Evolutionary conservation across 768 basidiomycete genomes (phyloP).

Genomic region (Coprinellus micaceus): DNA sequence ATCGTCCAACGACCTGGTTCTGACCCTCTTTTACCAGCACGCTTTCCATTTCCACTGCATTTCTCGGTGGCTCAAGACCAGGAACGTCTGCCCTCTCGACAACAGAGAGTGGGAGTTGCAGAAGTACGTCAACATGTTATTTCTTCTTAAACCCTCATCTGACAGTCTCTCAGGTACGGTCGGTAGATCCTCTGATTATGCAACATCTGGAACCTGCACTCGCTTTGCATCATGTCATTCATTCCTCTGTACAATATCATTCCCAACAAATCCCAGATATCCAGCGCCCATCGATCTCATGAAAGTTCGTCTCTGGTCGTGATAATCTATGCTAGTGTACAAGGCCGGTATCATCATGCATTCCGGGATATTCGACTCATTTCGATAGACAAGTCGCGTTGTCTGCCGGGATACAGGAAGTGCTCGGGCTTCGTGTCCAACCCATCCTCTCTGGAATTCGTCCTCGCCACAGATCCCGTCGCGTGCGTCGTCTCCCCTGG

Average conservation of each 20-base stretch:
- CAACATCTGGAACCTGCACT: background rate
- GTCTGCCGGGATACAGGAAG: no score
- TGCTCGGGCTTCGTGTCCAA: no score
- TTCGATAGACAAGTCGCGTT: no score
- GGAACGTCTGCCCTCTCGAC: slow-evolving; percentile 92
- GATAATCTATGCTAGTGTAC: no score
- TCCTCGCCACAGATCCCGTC: no score
- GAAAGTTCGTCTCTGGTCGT: no score
- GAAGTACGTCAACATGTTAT: slow-evolving; percentile 72
- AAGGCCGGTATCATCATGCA: no score
- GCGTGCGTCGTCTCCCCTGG: no score
- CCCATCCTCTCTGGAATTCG: no score
- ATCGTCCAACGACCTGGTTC: background rate
- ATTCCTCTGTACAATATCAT: slow-evolving; percentile 1
- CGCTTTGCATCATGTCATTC: background rate
- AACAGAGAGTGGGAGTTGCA: slow-evolving; percentile 97
- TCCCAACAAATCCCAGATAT: background rate
- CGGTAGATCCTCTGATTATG: slow-evolving; percentile 25
- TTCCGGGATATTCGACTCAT: no score
- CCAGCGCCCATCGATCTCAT: no score
- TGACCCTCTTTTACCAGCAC: slow-evolving; percentile 50
- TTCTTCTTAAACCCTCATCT: slow-evolving; percentile 1
- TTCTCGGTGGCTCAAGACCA: slow-evolving; percentile 97
- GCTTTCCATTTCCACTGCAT: slow-evolving; percentile 99
- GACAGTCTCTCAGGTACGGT: slow-evolving; percentile 33